These are phyloP conservation scores for Geranomyces variabilis DNA, from an alignment of 192 early-diverging fungal genomes.

Conservation along the genomic window DNA sequence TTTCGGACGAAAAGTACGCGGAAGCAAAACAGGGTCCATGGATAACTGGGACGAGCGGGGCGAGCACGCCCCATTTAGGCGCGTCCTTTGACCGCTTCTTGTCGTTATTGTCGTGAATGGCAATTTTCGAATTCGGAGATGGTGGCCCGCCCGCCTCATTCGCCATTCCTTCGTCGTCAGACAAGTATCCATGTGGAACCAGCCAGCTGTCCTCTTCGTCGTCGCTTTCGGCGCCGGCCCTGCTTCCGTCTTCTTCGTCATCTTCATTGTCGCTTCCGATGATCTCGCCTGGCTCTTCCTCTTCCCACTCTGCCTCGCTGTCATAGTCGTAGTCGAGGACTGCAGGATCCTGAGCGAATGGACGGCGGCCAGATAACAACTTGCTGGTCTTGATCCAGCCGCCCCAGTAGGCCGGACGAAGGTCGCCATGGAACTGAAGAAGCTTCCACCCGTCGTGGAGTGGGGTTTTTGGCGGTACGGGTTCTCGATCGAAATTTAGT, in stretches of 20 bases:
- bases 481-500: background rate
- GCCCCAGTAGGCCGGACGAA: slow-evolving; percentile 79
- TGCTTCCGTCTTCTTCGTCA: slow-evolving; percentile 70
- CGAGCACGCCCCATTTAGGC: slow-evolving; percentile 28
- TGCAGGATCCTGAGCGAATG: slow-evolving; percentile 64
- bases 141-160: slow-evolving; percentile 24
- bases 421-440: slow-evolving; percentile 70
- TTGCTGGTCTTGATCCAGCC: slow-evolving; percentile 74
- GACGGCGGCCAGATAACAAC: slow-evolving; percentile 57
- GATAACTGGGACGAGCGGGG: slow-evolving; percentile 8
- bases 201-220: slow-evolving; percentile 77
- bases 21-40: slow-evolving; percentile 2
- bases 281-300: slow-evolving; percentile 88
- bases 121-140: no score
- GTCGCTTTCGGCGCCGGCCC: slow-evolving; percentile 58
- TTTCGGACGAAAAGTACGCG: background rate
- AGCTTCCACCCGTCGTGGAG: slow-evolving; percentile 53
- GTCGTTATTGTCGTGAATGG: background rate
- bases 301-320: slow-evolving; percentile 90
- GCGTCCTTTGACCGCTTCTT: slow-evolving; percentile 3
- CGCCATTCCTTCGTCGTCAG: slow-evolving; percentile 69
- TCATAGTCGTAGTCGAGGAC: slow-evolving; percentile 84
- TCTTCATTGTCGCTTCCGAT: slow-evolving; percentile 78
- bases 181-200: slow-evolving; percentile 86
- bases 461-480: background rate